Percentiles rank a stretch among this genome's conserved stretches.
These are phyloP conservation scores for Pyrus communis DNA, from an alignment of 306 rosid species.

Conservation along the genomic window DNA sequence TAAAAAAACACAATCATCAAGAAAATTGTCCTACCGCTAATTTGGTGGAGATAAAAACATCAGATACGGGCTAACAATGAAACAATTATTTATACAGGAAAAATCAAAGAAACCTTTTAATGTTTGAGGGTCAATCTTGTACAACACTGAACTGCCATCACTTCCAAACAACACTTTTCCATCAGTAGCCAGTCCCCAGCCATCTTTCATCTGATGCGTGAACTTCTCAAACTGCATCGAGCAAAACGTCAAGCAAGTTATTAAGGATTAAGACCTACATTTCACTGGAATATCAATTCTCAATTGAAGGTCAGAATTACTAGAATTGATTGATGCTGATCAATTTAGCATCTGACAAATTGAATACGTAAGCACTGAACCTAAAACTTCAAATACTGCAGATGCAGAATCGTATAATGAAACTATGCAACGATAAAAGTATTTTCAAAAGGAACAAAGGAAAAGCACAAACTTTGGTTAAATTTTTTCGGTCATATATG, in stretches of 20 bases:
- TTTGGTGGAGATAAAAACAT: not conserved
- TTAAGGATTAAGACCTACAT: conserved; percentile 4
- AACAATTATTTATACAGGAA: not conserved
- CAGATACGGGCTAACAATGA: not conserved
- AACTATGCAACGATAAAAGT: conserved; percentile 4
- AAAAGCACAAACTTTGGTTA: conserved; percentile 67
- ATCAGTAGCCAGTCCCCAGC: conserved; percentile 97
- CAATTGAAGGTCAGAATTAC: not conserved
- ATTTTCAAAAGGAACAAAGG: conserved; percentile 25
- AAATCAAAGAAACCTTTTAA: conserved; percentile 42
- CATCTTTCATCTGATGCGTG: conserved; percentile 76
- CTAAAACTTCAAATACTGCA: not conserved
- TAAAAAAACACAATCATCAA: not conserved
- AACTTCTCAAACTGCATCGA: conserved; percentile 48
- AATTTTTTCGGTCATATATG: conserved; percentile 58
- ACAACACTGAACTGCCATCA: conserved; percentile 78
- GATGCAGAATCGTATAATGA: not conserved
- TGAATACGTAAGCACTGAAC: not conserved
- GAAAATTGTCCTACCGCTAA: not conserved
- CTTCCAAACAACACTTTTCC: conserved; percentile 81
- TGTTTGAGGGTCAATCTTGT: conserved; percentile 60
- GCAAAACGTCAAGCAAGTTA: conserved; percentile 9
- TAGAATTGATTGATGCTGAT: not conserved
- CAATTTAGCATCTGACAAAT: not conserved
- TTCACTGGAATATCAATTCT: not conserved